phyloP scores from a whole-genome alignment of 495 filamentous ascomycete species.

The Apodospora peruviana region DNA sequence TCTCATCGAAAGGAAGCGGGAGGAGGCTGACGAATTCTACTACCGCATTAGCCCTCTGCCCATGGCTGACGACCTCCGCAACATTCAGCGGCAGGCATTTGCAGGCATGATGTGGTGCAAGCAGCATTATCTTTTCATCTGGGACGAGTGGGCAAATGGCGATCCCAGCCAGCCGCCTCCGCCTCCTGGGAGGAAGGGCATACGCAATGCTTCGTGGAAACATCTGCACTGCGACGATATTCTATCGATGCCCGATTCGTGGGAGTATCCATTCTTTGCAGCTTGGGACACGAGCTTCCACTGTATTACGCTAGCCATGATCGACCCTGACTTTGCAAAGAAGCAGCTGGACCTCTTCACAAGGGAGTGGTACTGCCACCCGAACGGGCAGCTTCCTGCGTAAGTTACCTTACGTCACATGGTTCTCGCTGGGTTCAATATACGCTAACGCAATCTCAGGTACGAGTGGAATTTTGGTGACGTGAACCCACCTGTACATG shows the following conservation, averaged over 20 bases:
- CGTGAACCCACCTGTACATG: conserved; percentile 94
- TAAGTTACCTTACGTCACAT: conserved; percentile 11
- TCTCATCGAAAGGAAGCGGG: conserved; percentile 74
- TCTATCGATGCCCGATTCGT: conserved; percentile 94
- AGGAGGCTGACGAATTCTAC: conserved; percentile 94
- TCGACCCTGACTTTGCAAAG: conserved; percentile 95
- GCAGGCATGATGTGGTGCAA: conserved; percentile 98
- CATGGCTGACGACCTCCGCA: conserved; percentile 89
- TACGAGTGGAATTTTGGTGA: conserved; percentile 99
- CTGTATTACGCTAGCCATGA: conserved; percentile 92
- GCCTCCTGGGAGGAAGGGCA: conserved; percentile 68
- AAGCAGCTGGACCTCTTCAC: conserved; percentile 95
- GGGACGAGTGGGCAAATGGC: conserved; percentile 94
- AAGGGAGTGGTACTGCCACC: conserved; percentile 98
- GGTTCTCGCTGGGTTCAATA: background rate
- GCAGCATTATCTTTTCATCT: conserved; percentile 93
- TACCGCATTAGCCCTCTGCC: conserved; percentile 87
- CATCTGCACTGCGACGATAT: conserved; percentile 93
- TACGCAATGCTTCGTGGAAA: conserved; percentile 86
- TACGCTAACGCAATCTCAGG: conserved; percentile 17
- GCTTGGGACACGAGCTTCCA: conserved; percentile 98
- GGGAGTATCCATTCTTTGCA: conserved; percentile 98
- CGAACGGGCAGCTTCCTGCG: conserved; percentile 82
- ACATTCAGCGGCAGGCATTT: conserved; percentile 91
- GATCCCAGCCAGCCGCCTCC: conserved; percentile 70